These are phyloP conservation scores for Hyaloscypha finlandica DNA, from an alignment of 495 filamentous ascomycete species.

Conservation along the genomic window DNA sequence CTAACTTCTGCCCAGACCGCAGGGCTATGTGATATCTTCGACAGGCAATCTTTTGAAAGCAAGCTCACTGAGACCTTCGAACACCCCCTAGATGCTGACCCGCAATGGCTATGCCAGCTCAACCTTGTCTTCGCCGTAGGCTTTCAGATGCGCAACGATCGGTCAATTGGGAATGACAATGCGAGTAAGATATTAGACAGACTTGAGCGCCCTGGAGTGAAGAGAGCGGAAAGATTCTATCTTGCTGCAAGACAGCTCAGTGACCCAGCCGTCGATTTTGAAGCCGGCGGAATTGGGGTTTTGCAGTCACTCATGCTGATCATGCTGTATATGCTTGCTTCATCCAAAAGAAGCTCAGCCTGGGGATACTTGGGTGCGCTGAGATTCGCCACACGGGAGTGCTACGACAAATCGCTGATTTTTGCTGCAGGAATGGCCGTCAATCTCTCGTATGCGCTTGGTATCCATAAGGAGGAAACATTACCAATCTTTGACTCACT, in stretches of 20 bases:
- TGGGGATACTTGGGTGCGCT: slow-evolving; percentile 10
- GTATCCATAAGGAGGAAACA: slow-evolving; percentile 19
- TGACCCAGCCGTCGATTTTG: slow-evolving; percentile 1
- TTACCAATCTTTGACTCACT: slow-evolving; percentile 9
- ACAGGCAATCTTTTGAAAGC: background rate
- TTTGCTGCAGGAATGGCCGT: slow-evolving; percentile 13
- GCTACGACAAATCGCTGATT: background rate
- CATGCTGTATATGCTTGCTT: slow-evolving; percentile 12
- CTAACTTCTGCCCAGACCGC: slow-evolving; percentile 4
- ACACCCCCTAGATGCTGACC: slow-evolving; percentile 7
- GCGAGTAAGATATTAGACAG: background rate
- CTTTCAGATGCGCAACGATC: slow-evolving; percentile 13
- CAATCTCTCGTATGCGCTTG: slow-evolving; percentile 14
- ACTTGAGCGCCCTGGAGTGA: slow-evolving; percentile 2
- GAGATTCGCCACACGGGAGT: background rate
- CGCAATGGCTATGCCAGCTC: slow-evolving; percentile 11
- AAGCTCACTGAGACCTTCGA: background rate
- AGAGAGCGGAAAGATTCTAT: slow-evolving; percentile 14
- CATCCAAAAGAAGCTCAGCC: slow-evolving; percentile 11
- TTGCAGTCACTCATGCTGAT: slow-evolving; percentile 13
- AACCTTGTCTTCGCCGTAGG: slow-evolving; percentile 16
- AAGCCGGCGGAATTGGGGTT: slow-evolving; percentile 10
- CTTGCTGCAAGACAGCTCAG: slow-evolving; percentile 4
- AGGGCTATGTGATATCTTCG: slow-evolving; percentile 9
- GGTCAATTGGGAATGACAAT: background rate